Evolutionary conservation across 179 eudicot genomes (phyloP).

Genomic region (Silene noctiflora): DNA sequence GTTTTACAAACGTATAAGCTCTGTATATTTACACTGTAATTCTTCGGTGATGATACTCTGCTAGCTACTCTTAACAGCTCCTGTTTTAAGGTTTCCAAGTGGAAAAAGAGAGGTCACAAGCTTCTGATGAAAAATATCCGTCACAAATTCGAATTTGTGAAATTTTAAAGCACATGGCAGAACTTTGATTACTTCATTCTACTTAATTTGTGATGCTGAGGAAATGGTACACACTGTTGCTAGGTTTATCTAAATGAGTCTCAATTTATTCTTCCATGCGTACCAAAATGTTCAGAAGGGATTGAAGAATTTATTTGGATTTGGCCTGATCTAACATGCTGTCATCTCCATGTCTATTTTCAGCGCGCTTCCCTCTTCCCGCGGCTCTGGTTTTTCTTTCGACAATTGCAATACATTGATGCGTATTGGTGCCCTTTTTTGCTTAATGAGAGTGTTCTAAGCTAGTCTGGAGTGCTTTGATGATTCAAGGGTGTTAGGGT

Average conservation of each 20-base stretch:
- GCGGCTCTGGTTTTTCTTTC: too few relatives aligned
- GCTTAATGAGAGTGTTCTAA: too few relatives aligned
- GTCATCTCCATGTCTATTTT: too few relatives aligned
- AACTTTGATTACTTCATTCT: background rate
- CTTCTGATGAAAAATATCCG: too few relatives aligned
- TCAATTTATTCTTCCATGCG: conserved; percentile 3
- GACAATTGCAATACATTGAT: too few relatives aligned
- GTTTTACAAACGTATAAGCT: conserved; percentile 9
- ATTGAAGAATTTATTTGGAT: conserved; percentile 14
- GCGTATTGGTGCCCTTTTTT: too few relatives aligned
- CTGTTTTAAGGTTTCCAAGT: conserved; percentile 19
- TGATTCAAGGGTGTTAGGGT: too few relatives aligned
- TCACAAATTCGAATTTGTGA: too few relatives aligned
- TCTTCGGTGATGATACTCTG: conserved; percentile 19
- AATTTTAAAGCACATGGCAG: background rate
- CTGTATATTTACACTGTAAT: background rate
- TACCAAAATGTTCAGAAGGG: conserved; percentile 4
- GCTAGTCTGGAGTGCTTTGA: too few relatives aligned
- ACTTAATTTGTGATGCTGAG: conserved; percentile 10
- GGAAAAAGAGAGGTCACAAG: too few relatives aligned
- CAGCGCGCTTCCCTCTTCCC: too few relatives aligned
- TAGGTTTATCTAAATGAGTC: background rate
- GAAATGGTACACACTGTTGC: conserved; percentile 19
- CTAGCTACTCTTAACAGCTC: conserved; percentile 19
- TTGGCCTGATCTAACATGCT: too few relatives aligned